Evolutionary conservation across 2,329 filamentous ascomycete species (phyloP), one percentile per base, ranked within the genome.

Genomic region (Sclerotinia minor): DNA sequence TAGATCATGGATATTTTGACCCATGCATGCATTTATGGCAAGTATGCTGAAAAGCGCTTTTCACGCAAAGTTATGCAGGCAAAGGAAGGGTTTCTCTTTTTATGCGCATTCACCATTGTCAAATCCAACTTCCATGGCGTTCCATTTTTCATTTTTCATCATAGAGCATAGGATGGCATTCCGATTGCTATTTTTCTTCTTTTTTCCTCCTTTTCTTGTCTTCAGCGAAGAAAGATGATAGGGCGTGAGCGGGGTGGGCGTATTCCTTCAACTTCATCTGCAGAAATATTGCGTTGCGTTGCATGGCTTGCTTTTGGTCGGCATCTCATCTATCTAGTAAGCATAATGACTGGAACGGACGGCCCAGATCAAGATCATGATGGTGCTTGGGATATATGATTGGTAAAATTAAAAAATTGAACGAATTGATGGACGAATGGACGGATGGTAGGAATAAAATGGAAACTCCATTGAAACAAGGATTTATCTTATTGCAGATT

Each of bases 81-180:
- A 41, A 38, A 35, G 45, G n/a, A 35, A 26, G 59, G 29, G 29
- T 41, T 59, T 21, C 4, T 29, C 8, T 59, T 32, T 59, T 59
- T 8, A 45, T 29, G 41, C 41, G 7, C 24, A 45, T 19, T 63
- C 45, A 41, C 41, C n/a, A 38, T 41, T 41, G 15, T 50, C 47
- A 63, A 50, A 9, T 41, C 59, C 29, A 63, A 63, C n/a, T 63
- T 50, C 2, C n/a, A 63, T n/a, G 59, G 59, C 59, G 59, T 63
- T 63, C 59, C n/a, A 63, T 50, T 63, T 63, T 61, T 50, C 44
- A 60, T 17, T 63, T 63, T 61, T 50, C 44, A 60, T 17, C 13
- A 60, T 50, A 35, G 45, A 29, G 59, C 59, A 63, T 26, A 63
- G 59, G 59, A 63, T 50, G 59, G 59, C 32, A 61, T 50, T 61